Evolutionary conservation across 495 filamentous ascomycete species (phyloP).

Genomic region (Pyrenula massariospora): DNA sequence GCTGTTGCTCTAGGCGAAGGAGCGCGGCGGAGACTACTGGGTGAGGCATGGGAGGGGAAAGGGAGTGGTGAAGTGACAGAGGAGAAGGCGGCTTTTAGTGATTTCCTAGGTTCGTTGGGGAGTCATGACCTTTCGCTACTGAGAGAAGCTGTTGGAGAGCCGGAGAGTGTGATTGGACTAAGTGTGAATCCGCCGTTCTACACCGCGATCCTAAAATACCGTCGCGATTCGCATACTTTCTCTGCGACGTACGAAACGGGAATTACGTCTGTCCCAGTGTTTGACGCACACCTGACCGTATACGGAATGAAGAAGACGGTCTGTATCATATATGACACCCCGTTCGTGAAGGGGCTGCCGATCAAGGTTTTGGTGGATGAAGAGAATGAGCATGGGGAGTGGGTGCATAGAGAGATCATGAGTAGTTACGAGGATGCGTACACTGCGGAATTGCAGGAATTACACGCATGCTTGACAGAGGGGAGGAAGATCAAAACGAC

Average conservation of each 20-base stretch:
- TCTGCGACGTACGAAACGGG: conserved; percentile 44
- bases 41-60: too few relatives aligned
- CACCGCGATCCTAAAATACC: conserved; percentile 27
- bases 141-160: too few relatives aligned
- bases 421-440: conserved; percentile 42
- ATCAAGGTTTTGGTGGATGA: conserved; percentile 38
- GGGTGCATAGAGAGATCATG: conserved; percentile 19
- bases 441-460: conserved; percentile 31
- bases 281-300: conserved; percentile 44
- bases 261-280: conserved; percentile 37
- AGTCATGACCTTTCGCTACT: too few relatives aligned
- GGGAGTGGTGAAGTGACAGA: too few relatives aligned
- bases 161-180: conserved; percentile 31
- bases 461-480: conserved; percentile 32
- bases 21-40: too few relatives aligned
- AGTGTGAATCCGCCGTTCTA: conserved; percentile 34
- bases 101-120: too few relatives aligned
- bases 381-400: conserved; percentile 20
- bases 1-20: too few relatives aligned
- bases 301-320: conserved; percentile 40
- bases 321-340: conserved; percentile 37
- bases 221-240: conserved; percentile 22
- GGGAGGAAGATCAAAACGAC: conserved; percentile 35
- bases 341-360: conserved; percentile 33
- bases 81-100: too few relatives aligned